Percentiles rank a stretch among this genome's conserved stretches.
phyloP scores from a whole-genome alignment of 768 basidiomycete genomes.

The Suillus paluster region DNA sequence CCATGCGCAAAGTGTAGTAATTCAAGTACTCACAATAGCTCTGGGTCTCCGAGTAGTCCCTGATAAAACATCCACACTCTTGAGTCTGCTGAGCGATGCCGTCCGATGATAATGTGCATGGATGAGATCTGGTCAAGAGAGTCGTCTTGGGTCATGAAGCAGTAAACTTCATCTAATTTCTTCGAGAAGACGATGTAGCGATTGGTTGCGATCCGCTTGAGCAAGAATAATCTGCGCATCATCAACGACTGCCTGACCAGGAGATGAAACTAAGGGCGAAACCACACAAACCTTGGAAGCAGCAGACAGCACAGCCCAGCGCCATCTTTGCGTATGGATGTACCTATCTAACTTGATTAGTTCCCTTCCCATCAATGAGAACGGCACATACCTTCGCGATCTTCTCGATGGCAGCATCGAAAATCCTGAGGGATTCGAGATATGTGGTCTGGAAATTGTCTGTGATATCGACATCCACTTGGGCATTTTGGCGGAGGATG shows the following conservation, averaged over 20 bases:
- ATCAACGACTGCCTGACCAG: not conserved
- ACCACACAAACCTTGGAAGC: conserved; percentile 2
- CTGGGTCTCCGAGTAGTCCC: conserved; percentile 28
- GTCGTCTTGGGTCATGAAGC: conserved; percentile 2
- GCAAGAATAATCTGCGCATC: conserved; percentile 4
- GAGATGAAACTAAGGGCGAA: too few species aligned
- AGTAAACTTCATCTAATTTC: conserved; percentile 4
- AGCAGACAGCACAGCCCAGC: not conserved
- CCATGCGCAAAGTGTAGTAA: not conserved
- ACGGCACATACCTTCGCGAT: not conserved
- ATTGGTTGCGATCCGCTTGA: conserved; percentile 10
- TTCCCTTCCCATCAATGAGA: not conserved
- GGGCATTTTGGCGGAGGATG: not conserved
- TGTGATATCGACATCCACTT: not conserved
- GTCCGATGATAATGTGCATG: not conserved
- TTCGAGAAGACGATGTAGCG: not conserved
- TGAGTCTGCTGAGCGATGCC: conserved; percentile 23
- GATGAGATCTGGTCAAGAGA: not conserved
- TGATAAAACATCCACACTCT: conserved; percentile 34
- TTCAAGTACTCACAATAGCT: conserved; percentile 18
- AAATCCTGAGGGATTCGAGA: not conserved
- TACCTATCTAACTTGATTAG: not conserved
- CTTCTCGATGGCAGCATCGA: not conserved
- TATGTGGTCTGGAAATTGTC: conserved; percentile 2
- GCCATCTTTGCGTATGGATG: conserved; percentile 14